phyloP scores from a whole-genome alignment of 208 protist genomes.

The Angomonas ambiguus region DNA sequence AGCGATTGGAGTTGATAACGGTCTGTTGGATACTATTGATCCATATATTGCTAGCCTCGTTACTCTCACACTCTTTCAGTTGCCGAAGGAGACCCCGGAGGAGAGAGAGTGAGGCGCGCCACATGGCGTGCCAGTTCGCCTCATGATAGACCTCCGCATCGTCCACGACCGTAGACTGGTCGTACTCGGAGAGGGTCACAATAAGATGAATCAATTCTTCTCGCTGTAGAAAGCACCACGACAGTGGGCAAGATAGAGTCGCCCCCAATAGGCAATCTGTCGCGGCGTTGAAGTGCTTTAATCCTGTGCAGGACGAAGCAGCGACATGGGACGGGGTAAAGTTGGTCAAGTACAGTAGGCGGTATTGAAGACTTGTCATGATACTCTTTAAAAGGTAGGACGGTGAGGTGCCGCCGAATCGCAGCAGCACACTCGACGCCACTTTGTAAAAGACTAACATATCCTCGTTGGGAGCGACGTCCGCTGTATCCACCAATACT shows the following conservation, averaged over 20 bases:
- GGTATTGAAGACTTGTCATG: background rate
- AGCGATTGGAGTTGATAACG: background rate
- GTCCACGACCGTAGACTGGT: background rate
- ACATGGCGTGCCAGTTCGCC: conserved; percentile 1
- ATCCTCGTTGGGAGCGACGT: background rate
- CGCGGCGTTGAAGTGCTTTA: background rate
- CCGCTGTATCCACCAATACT: background rate
- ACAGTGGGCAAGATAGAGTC: background rate
- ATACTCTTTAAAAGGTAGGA: background rate
- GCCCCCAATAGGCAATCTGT: background rate
- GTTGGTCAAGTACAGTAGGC: background rate
- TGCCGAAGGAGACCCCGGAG: background rate
- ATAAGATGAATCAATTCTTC: background rate
- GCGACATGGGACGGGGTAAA: background rate
- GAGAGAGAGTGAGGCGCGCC: background rate
- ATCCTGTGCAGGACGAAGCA: background rate
- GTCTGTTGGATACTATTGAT: background rate
- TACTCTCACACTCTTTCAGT: background rate
- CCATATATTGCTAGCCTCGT: background rate
- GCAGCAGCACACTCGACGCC: background rate
- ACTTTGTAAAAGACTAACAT: background rate
- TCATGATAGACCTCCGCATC: background rate
- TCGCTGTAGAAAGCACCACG: background rate
- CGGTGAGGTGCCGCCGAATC: background rate
- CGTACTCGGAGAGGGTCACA: conserved; percentile 3